A percentile compares a stretch with the other conserved stretches of the same genome.
phyloP scores from a whole-genome alignment of 2,329 filamentous ascomycete genomes.

The Hypoxylon sp. region DNA sequence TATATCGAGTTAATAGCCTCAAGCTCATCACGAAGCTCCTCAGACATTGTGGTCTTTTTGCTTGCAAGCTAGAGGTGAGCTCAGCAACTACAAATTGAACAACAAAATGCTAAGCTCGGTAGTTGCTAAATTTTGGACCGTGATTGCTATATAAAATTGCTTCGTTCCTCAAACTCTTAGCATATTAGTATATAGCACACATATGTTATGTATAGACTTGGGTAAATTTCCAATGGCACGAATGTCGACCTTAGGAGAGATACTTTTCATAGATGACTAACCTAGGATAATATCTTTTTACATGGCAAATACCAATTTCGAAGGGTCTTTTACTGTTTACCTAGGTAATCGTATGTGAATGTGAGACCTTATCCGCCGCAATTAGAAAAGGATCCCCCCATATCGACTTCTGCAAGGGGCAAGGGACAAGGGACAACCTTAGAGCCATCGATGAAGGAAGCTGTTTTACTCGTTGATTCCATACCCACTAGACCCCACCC shows the following conservation, averaged over 20 bases:
- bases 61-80: neutral
- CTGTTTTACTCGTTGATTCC: conserved; percentile 19
- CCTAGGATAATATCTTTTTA: neutral
- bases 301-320: neutral
- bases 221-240: neutral
- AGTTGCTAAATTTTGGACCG: neutral
- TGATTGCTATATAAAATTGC: neutral
- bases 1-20: conserved; percentile 89
- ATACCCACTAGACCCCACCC: conserved; percentile 9
- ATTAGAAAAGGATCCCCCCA: neutral
- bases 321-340: neutral
- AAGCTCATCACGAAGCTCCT: conserved; percentile 77
- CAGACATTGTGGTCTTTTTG: conserved; percentile 58
- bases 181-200: neutral
- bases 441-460: too few species aligned
- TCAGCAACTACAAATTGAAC: neutral
- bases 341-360: neutral
- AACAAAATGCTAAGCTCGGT: neutral
- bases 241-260: neutral
- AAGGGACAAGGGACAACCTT: too few species aligned
- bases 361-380: conserved; percentile 3
- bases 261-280: neutral
- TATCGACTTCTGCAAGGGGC: conserved; percentile 28
- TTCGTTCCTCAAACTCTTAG: neutral
- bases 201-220: neutral